Evolutionary conservation across 208 protist species (phyloP).

Genomic region (Trypanosoma rangeli): DNA sequence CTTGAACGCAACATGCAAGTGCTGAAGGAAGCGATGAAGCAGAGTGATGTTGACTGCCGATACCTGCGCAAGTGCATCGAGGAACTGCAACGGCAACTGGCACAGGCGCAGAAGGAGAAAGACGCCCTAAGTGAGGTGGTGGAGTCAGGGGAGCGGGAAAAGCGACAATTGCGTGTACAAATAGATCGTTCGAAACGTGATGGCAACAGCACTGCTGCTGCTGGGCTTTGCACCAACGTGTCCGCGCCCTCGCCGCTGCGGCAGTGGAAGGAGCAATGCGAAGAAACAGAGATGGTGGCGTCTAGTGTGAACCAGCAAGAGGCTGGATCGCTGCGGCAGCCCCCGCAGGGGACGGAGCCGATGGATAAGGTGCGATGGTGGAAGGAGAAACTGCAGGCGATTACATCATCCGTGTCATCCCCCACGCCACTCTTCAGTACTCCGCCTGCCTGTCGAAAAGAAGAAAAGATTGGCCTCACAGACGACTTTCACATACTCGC

Average conservation of each 20-base stretch:
- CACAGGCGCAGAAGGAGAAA: conserved; percentile 8
- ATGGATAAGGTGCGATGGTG: conserved; percentile 25
- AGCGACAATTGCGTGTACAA: conserved; percentile 6
- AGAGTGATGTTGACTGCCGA: conserved; percentile 10
- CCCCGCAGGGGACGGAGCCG: background rate
- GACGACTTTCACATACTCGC: background rate
- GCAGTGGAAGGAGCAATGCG: background rate
- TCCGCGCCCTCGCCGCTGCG: background rate
- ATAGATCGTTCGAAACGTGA: conserved; percentile 6
- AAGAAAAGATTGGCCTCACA: background rate
- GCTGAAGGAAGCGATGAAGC: conserved; percentile 3
- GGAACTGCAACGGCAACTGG: conserved; percentile 13
- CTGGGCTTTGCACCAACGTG: background rate
- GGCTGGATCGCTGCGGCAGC: background rate
- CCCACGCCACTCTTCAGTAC: background rate
- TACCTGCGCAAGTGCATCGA: conserved; percentile 17
- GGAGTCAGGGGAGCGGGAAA: conserved; percentile 12
- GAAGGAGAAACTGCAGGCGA: conserved; percentile 17
- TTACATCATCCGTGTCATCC: conserved; percentile 7
- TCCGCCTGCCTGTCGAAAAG: background rate
- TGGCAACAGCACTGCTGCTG: background rate
- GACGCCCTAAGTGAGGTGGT: conserved; percentile 6
- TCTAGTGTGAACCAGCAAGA: background rate
- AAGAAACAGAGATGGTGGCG: background rate
- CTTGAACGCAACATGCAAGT: background rate